Percentiles rank a stretch among this genome's conserved stretches.
phyloP scores from a whole-genome alignment of 441 rosid species.

The Corymbia calophylla region DNA sequence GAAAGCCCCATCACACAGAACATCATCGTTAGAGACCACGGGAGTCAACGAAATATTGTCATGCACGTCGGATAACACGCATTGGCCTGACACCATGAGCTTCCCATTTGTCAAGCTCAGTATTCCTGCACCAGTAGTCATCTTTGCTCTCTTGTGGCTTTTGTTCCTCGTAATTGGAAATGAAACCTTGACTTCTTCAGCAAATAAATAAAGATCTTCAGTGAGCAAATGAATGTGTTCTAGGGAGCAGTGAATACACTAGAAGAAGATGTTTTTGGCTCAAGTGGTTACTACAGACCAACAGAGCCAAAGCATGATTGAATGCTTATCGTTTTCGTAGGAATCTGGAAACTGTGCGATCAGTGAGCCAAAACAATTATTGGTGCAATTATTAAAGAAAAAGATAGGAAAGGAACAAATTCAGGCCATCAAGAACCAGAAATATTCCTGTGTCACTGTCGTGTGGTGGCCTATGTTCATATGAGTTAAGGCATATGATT shows the following conservation, averaged over 20 bases:
- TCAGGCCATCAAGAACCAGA: neutral
- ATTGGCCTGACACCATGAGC: slow-evolving; percentile 48
- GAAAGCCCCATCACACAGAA: slow-evolving; percentile 53
- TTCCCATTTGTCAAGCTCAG: slow-evolving; percentile 37
- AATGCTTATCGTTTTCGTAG: neutral
- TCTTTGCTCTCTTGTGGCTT: slow-evolving; percentile 3
- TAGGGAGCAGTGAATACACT: neutral
- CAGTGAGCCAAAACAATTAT: neutral
- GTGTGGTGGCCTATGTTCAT: neutral
- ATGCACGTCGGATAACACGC: slow-evolving; percentile 38
- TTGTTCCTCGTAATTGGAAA: neutral
- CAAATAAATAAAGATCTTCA: neutral
- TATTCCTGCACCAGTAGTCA: slow-evolving; percentile 61
- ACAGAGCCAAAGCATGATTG: neutral
- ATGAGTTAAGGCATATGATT: neutral
- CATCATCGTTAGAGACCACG: slow-evolving; percentile 23
- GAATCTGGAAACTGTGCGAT: neutral
- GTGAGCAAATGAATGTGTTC: neutral
- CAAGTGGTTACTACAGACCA: neutral
- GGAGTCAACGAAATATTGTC: slow-evolving; percentile 40
- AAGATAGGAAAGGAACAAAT: neutral
- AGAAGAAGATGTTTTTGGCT: neutral
- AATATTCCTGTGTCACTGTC: neutral
- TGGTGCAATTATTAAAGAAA: neutral
- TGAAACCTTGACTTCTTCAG: neutral